These are phyloP conservation scores for Sugiyamaella pinicola DNA, from an alignment of 1,139 yeast genomes.

Conservation along the genomic window DNA sequence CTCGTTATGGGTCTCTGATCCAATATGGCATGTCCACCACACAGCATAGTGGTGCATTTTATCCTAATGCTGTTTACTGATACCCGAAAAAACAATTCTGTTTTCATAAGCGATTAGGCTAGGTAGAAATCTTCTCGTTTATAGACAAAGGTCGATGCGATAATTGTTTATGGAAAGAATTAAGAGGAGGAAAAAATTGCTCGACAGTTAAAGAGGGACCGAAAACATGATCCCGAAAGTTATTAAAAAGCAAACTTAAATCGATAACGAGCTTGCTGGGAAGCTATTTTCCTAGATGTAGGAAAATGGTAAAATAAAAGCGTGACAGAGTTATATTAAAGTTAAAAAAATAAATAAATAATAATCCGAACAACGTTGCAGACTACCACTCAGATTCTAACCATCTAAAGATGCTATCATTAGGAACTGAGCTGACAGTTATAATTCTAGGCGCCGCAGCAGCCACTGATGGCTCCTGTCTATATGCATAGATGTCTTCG, in stretches of 20 bases:
- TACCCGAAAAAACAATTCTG: constrained; percentile 10
- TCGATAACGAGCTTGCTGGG: background rate
- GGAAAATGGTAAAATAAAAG: background rate
- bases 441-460: constrained; percentile 10
- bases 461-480: background rate
- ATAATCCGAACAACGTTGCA: background rate
- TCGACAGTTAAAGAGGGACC: background rate
- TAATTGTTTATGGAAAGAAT: constrained; percentile 8
- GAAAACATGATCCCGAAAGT: background rate
- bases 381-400: constrained; percentile 12
- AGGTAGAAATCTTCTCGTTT: background rate
- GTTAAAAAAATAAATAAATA: constrained; percentile 10
- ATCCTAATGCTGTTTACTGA: constrained; percentile 18
- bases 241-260: background rate
- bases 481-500: constrained; percentile 7
- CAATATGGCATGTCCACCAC: constrained; percentile 10
- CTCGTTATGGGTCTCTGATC: background rate
- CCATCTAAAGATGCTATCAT: constrained; percentile 13
- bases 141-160: background rate
- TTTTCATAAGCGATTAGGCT: constrained; percentile 3
- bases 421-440: constrained; percentile 2
- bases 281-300: no score
- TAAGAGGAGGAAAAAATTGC: constrained; percentile 2
- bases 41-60: constrained; percentile 2
- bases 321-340: constrained; percentile 3